Evolutionary conservation across 805 yeast species (phyloP).

Genomic region (Ascoidea tarda): DNA sequence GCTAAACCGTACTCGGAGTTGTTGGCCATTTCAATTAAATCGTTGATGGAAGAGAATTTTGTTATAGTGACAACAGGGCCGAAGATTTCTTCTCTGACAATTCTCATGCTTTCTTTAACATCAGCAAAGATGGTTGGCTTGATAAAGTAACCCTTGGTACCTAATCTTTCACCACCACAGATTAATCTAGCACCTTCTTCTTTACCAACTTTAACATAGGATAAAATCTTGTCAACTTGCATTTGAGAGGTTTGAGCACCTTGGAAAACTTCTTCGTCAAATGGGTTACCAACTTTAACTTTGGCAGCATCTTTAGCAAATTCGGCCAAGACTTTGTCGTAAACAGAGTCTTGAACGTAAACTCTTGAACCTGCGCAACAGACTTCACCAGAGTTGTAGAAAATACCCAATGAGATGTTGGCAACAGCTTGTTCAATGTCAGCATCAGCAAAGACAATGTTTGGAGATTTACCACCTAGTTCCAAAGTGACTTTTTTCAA

Average conservation of each 20-base stretch:
- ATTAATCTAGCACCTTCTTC: slow-evolving; percentile 71
- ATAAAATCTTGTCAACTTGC: slow-evolving; percentile 68
- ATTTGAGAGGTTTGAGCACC: slow-evolving; percentile 84
- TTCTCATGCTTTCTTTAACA: slow-evolving; percentile 50
- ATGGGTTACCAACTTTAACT: slow-evolving; percentile 72
- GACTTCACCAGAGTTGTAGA: slow-evolving; percentile 90
- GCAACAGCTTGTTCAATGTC: slow-evolving; percentile 64
- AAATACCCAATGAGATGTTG: slow-evolving; percentile 69
- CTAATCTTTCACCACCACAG: slow-evolving; percentile 54
- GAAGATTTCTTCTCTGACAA: slow-evolving; percentile 68
- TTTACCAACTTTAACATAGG: slow-evolving; percentile 64
- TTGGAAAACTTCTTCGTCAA: slow-evolving; percentile 62
- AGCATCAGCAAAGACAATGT: slow-evolving; percentile 77
- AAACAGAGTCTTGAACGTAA: slow-evolving; percentile 73
- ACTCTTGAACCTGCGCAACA: slow-evolving; percentile 93
- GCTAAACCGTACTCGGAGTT: slow-evolving; percentile 77
- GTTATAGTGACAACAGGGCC: slow-evolving; percentile 86
- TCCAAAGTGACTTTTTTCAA: slow-evolving; percentile 88
- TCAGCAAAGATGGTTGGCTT: slow-evolving; percentile 67
- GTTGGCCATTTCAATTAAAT: slow-evolving; percentile 67
- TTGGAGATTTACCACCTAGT: slow-evolving; percentile 95
- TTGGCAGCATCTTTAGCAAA: slow-evolving; percentile 39
- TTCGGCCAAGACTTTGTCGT: slow-evolving; percentile 58
- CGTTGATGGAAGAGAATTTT: slow-evolving; percentile 73
- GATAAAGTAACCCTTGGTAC: slow-evolving; percentile 51